Percentiles rank a stretch among this genome's conserved stretches.
Conservation (phyloP, 805 yeast genomes). For the Sporopachydermia lactativora region DNA sequence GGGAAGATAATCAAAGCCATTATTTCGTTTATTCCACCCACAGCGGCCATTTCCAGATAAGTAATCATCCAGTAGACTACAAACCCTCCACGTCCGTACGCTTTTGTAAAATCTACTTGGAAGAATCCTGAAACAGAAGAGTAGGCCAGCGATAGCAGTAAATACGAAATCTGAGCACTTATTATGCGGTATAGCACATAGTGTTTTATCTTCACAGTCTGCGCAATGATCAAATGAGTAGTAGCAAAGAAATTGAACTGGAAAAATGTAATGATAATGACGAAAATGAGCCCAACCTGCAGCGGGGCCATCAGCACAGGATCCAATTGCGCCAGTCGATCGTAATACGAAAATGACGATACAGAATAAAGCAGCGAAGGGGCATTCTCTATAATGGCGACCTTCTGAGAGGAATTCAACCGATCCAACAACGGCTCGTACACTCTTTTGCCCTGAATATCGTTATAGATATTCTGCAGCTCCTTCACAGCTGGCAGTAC, state of each 20-base stretch:
- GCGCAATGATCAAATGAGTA: conserved; percentile 35
- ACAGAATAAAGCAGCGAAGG: conserved; percentile 20
- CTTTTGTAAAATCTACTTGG: conserved; percentile 41
- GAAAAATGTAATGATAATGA: conserved; percentile 61
- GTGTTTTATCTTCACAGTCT: conserved; percentile 27
- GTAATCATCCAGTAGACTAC: conserved; percentile 61
- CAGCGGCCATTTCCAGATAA: conserved; percentile 57
- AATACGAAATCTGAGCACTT: conserved; percentile 36
- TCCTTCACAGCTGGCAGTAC: conserved; percentile 28
- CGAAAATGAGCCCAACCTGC: conserved; percentile 63
- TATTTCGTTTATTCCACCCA: conserved; percentile 65
- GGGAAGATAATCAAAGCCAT: conserved; percentile 37
- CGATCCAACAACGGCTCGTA: conserved; percentile 18
- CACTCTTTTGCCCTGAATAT: conserved; percentile 11
- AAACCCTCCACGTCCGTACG: conserved; percentile 60
- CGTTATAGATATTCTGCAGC: conserved; percentile 22
- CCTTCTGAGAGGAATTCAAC: conserved; percentile 15
- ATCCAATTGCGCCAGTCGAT: conserved; percentile 36
- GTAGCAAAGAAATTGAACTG: conserved; percentile 45
- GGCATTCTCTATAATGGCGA: conserved; percentile 12
- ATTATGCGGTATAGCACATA: conserved; percentile 39
- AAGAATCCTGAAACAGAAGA: conserved; percentile 52
- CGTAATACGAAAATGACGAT: conserved; percentile 24
- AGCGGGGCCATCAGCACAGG: conserved; percentile 47
- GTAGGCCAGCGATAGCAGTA: conserved; percentile 25